Base-by-base conservation (phyloP, 2,329 filamentous ascomycete species). In the Curvularia lunata region DNA sequence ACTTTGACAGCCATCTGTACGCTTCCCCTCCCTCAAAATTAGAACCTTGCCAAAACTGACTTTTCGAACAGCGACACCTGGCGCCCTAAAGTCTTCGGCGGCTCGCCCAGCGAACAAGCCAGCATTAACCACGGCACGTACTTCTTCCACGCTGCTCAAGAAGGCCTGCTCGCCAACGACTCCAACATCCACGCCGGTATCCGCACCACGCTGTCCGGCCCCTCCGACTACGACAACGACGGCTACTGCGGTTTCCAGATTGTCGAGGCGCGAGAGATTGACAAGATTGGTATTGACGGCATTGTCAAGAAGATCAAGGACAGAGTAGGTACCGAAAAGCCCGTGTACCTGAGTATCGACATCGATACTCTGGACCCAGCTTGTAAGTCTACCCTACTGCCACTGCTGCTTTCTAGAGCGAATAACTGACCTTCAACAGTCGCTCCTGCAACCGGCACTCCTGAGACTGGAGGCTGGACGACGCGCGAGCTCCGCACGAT, bases 281-380 rank as follows among this genome's bases (percentile, higher is more conserved):
- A 90, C 71, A 87, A 82, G 7, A 88, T 89, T 58, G 88, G 87
- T 27, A 85, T 84, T 27, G 84, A 86, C 0, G 91, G 91, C 4
- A 93, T 96, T 72, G 89, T 94, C 74, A 86, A 89, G 77, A 88
- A 86, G 74, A 95, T 96, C 70, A 79, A 86, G 42, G 87, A 91
- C 3, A 83, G 91, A 23, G 90, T 96, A 18, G 91, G 90, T 8
- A 89, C 87, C 21, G 82, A 83, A 52, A 88, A 87, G 59, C 91
- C 91, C 0, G 90, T 95, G 0, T 96, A 96, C 72, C 78, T 96
- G 30, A 91, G 86, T 6, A 88, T 96, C 46, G 92, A 97, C 71
- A 96, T 96, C 67, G 92, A 96, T 71, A 92, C 91, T 0, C 81
- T 96, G 3, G 92, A 96, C 73, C 92, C 92, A 7, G 91, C 91